Percentiles rank a stretch among this genome's conserved stretches.
These are phyloP conservation scores for Oidium heveae DNA, from an alignment of 2,329 filamentous ascomycete genomes.

Conservation along the genomic window DNA sequence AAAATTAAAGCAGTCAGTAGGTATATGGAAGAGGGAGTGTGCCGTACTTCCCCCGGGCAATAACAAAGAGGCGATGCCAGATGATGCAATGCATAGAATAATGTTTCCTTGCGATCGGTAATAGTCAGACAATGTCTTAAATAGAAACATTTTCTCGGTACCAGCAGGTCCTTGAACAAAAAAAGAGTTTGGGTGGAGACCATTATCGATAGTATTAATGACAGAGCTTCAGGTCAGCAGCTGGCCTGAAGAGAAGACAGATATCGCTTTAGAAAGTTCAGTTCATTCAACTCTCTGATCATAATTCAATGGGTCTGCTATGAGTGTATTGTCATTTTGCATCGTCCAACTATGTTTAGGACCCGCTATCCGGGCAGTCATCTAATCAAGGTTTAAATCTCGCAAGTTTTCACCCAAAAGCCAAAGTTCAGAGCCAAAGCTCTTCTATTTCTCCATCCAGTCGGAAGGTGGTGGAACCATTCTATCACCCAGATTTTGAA, in stretches of 20 bases:
- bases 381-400: too few species aligned
- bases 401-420: too few species aligned
- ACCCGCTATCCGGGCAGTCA: too few species aligned
- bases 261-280: neutral
- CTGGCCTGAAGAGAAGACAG: too few species aligned
- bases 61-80: neutral
- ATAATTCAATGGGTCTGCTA: too few species aligned
- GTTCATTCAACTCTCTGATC: neutral
- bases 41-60: neutral
- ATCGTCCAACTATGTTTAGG: too few species aligned
- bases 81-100: neutral
- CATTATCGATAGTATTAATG: neutral
- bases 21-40: neutral
- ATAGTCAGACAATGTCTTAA: neutral
- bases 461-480: too few species aligned
- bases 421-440: too few species aligned
- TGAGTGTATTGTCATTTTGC: too few species aligned
- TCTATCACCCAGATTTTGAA: too few species aligned
- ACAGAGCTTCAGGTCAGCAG: neutral
- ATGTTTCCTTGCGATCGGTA: neutral
- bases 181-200: neutral
- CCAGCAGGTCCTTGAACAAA: neutral
- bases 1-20: too few species aligned
- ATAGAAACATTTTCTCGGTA: neutral
- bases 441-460: too few species aligned